Conservation (phyloP, 306 rosid genomes). For the Hylodesmum podocarpum region DNA sequence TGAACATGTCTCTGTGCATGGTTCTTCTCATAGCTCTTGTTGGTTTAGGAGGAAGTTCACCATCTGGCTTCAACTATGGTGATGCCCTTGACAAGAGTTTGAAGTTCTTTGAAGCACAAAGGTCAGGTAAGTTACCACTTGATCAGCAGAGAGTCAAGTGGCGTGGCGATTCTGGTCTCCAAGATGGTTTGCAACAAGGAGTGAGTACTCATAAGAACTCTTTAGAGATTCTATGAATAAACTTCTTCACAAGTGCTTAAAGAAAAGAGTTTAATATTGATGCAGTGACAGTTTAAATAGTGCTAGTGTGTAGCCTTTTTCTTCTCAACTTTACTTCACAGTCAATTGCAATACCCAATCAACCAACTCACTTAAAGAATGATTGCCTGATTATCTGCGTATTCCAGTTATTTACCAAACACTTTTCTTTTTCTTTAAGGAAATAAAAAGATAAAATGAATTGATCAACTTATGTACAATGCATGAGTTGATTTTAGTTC, state of each 20-base stretch:
- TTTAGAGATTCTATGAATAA: background rate
- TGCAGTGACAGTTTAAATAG: too few relatives aligned
- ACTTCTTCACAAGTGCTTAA: background rate
- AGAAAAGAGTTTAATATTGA: too few relatives aligned
- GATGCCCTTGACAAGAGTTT: constrained; percentile 77
- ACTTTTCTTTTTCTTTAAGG: too few relatives aligned
- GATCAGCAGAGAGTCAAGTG: constrained; percentile 60
- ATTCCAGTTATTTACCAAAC: too few relatives aligned
- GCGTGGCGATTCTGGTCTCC: constrained; percentile 81
- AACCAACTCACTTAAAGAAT: too few relatives aligned
- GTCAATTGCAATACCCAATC: too few relatives aligned
- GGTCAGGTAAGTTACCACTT: constrained; percentile 68
- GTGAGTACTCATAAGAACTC: constrained; percentile 34
- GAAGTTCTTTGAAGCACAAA: constrained; percentile 79
- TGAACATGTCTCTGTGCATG: constrained; percentile 30
- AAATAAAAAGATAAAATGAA: too few relatives aligned
- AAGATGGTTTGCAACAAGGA: constrained; percentile 77
- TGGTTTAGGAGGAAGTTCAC: constrained; percentile 22
- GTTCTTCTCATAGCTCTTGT: constrained; percentile 33
- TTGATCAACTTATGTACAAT: background rate
- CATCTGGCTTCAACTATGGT: constrained; percentile 48
- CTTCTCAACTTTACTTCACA: too few relatives aligned
- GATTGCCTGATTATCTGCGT: too few relatives aligned
- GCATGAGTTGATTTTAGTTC: too few relatives aligned
- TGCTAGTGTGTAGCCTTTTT: too few relatives aligned